Evolutionary conservation across 495 filamentous ascomycete genomes (phyloP), one percentile per base, ranked within the genome.

Genomic region (Margaritispora aquatica): DNA sequence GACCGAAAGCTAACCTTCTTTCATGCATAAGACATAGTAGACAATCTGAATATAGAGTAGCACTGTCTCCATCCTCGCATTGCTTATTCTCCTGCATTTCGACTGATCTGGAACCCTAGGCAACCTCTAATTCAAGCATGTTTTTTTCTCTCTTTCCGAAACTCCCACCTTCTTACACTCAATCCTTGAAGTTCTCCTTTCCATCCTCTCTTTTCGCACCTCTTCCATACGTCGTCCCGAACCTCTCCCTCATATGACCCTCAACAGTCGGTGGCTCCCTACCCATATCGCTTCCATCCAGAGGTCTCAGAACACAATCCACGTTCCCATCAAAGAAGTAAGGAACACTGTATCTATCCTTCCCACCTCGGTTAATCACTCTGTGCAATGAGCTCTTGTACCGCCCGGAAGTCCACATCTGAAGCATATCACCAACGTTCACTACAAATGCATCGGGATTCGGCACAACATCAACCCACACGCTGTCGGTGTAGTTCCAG

Each of bases 391-490:
- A 73, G 15, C 71, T 75, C 55, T 68, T 71, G 53, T 77, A 79
- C 23, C 52, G 69, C 27, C 70, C 68, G 48, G 73, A 72, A 9
- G 75, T 73, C 75, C 72, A 74, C 26, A 75, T 66, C 31, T 71
- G 67, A 51, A 78, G 55, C 36, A 70, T 71, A 58, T 79, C 72
- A 2, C 68, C 72, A 19, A 80, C 74, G 57, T 81, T 81, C 20
- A 81, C 70, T 1, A 81, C 77, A 59, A 79, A 68, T 31, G 75
- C 78, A 0, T 73, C 73, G 21, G 69, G 66, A 17, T 74, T 69
- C 1, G 76, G 76, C 8, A 34, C 9, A 3, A 70, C 63, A 56
- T 68, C 63, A 29, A 58, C 49, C 69, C 66, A 69, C 55, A 54
- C 26, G 27, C 63, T 51, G 5, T 63, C 55, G 7, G 51, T 58